Evolutionary conservation across 306 rosid species (phyloP), one percentile per base, ranked within the genome.

Genomic region (Casuarina glauca): DNA sequence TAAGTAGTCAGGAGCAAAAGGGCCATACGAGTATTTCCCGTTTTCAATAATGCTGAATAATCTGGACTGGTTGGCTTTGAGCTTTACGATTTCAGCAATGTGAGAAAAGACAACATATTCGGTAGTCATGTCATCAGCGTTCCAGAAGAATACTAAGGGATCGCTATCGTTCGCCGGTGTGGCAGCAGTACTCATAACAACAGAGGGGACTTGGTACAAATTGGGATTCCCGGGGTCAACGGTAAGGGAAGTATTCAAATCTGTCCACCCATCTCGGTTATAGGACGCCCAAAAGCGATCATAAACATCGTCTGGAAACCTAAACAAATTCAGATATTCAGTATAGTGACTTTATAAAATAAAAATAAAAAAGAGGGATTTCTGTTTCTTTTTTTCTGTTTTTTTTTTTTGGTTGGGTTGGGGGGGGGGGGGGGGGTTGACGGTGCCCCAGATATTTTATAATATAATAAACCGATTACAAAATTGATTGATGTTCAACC

Each of bases 261-360:
- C 9, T 50, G 50, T 20, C 72, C 77, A 81, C 1, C 20, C 9
- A 2, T 12, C 5, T 19, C 2, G 38, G 72, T 54, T 54, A 54
- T 10, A 46, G 26, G 90, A 80, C 5, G 1, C 0, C 92, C 94
- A 90, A 35, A 4, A 10, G n/a, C 94, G 84, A 80, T 90, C 94
- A 42, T 76, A 70, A 51, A 15, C 39, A 38, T 90, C 93, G 38
- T 80, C 5, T 1, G 81, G 53, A 41, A 39, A 89, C 85, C 93
- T 89, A 50, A 82, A 20, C 1, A 70, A 12, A 26, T 26, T 26
- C 32, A 26, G 32, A 26, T 26, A 26, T 26, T 26, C 32, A 26
- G 32, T 26, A 26, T 26, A 26, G 32, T 26, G 32, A 26, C 32
- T 26, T 26, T 26, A 26, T 26, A 26, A 26, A 26, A 26, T 26